phyloP scores from a whole-genome alignment of 345 rosid species.

The Camelina neglecta region DNA sequence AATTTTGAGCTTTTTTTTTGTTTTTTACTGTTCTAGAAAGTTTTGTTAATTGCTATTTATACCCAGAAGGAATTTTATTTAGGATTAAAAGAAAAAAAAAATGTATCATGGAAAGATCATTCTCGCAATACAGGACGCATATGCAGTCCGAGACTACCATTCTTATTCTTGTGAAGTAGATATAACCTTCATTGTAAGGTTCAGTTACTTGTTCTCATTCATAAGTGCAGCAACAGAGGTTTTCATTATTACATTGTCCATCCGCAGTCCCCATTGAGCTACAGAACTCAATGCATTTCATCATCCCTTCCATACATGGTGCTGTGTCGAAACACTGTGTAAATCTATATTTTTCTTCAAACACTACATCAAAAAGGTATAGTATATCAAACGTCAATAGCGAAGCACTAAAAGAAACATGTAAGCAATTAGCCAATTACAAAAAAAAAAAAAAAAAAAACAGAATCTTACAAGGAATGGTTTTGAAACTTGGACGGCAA shows the following conservation, averaged over 20 bases:
- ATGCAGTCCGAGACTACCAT: too few species aligned
- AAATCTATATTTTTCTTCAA: too few species aligned
- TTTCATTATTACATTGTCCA: slow-evolving; percentile 26
- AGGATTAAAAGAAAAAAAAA: too few species aligned
- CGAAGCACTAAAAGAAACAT: not conserved
- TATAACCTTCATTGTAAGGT: not conserved
- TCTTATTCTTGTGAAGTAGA: too few species aligned
- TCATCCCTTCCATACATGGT: slow-evolving; percentile 23
- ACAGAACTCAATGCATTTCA: slow-evolving; percentile 27
- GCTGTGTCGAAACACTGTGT: slow-evolving; percentile 15
- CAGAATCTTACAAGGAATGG: not conserved
- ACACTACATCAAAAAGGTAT: not conserved
- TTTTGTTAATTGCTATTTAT: not conserved
- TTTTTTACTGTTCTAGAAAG: not conserved
- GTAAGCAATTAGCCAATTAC: not conserved
- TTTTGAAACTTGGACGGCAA: not conserved
- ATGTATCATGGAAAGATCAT: too few species aligned
- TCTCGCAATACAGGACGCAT: too few species aligned
- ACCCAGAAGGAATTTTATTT: not conserved
- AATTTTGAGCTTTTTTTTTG: not conserved
- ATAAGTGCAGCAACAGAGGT: slow-evolving; percentile 7
- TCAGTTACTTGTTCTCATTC: too few species aligned
- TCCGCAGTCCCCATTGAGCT: slow-evolving; percentile 17
- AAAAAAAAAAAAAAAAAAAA: not conserved
- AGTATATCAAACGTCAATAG: not conserved